Percentiles rank a stretch among this genome's conserved stretches.
phyloP scores from a whole-genome alignment of 495 filamentous ascomycete species.

The Aspergillus carlsbadensis region DNA sequence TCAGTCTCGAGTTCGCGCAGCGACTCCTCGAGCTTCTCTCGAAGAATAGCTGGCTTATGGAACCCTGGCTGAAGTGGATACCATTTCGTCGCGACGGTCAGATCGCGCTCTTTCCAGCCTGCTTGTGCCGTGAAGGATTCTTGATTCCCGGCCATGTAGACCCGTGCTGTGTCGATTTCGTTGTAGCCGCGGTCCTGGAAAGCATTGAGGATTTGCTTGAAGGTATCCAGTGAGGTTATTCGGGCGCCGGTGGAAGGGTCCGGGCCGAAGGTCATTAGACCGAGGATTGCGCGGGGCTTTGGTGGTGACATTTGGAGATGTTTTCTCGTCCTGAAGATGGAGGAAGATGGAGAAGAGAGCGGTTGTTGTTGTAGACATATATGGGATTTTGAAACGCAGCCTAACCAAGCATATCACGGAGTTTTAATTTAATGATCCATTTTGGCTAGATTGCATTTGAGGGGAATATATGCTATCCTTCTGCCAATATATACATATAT shows the following conservation, averaged over 20 bases:
- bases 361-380: neutral
- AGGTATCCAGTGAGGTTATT: conserved; percentile 66
- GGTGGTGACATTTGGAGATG: conserved; percentile 44
- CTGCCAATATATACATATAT: too few relatives aligned
- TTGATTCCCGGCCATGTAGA: conserved; percentile 71
- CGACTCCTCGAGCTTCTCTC: conserved; percentile 59
- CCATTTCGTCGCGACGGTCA: conserved; percentile 82
- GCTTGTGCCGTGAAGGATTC: conserved; percentile 79
- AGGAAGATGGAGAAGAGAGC: too few relatives aligned
- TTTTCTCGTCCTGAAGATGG: neutral
- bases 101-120: conserved; percentile 75
- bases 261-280: conserved; percentile 61
- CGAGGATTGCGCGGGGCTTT: conserved; percentile 56
- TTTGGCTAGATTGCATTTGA: too few relatives aligned
- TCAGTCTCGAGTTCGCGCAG: conserved; percentile 73
- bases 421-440: too few relatives aligned
- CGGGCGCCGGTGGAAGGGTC: conserved; percentile 56
- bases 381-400: neutral
- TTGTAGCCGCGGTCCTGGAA: conserved; percentile 72
- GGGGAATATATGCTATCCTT: too few relatives aligned
- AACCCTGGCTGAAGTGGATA: conserved; percentile 60
- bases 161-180: conserved; percentile 76
- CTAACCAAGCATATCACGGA: conserved; percentile 5
- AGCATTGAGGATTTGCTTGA: conserved; percentile 61
- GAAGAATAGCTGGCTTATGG: conserved; percentile 61